Evolutionary conservation across 2,329 filamentous ascomycete genomes (phyloP), one percentile per base, ranked within the genome.

Genomic region (Fusarium sp.): DNA sequence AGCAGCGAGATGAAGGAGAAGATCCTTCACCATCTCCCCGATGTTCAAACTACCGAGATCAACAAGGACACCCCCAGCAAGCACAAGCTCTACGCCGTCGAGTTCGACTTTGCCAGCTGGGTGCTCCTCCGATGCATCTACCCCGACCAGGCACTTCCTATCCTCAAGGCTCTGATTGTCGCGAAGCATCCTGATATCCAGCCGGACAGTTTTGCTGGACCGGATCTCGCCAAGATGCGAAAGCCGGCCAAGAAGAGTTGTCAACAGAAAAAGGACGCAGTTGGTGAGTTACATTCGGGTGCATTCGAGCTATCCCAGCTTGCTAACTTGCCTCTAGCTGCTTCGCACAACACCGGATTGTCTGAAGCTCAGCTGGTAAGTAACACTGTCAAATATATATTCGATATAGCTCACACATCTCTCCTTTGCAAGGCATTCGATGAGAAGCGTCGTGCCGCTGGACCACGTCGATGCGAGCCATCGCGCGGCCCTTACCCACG

Each of bases 51-150:
- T 3, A 54, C 13, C 8, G 2, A 6, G 17, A 40, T 19, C 19
- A 65, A 54, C 35, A 39, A 22, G 10, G 15, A 13, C 15, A n/a
- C 8, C 14, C 60, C 62, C 8, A 61, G 24, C 19, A 30, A 28
- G 4, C 62, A 65, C 37, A 65, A 39, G 19, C 44, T 65, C 14
- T 43, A 33, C 7, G 46, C 37, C 9, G 7, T 3, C 30, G 22
- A 50, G 2, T 33, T 65, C 28, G 48, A 49, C 44, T 65, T 60
- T 20, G 60, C 60, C 5, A 33, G 33, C 7, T 65, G 62, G 62
- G 44, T 65, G 17, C 32, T 65, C 17, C 17, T 60, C n/a, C 40
- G 26, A 7, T 60, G 48, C 17, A 53, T 64, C 3, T 65, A 65
- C 11, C 60, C 60, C 3, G 39, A 26, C 7, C 35, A 28, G 8